These are phyloP conservation scores for Talinum fruticosum DNA, from an alignment of 148 eudicot species.

Conservation along the genomic window DNA sequence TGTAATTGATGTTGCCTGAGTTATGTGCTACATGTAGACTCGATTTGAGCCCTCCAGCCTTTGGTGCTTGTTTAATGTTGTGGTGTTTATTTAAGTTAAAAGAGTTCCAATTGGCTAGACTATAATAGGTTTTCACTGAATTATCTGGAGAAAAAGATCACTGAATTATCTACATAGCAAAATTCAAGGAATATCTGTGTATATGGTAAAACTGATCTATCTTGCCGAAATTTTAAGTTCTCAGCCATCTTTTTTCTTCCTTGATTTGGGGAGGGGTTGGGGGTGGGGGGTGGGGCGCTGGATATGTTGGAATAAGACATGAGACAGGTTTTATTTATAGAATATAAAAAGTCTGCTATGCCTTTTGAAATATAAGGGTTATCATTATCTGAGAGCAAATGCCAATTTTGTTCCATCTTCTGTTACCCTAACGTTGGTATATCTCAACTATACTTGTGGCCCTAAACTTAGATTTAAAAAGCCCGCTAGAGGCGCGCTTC, in stretches of 20 bases:
- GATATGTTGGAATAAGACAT: neutral
- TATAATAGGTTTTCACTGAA: too few species aligned
- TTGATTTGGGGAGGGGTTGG: neutral
- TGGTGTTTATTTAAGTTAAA: neutral
- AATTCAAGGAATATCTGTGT: neutral
- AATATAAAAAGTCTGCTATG: neutral
- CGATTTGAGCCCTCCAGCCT: neutral
- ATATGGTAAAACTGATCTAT: neutral
- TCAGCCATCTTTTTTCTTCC: neutral
- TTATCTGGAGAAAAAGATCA: too few species aligned
- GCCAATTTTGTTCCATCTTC: neutral
- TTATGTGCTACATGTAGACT: neutral
- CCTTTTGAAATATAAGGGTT: neutral
- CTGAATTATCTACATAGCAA: too few species aligned
- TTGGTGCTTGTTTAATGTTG: constrained; percentile 1
- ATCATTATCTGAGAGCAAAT: neutral
- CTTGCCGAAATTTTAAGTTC: neutral
- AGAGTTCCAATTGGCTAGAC: too few species aligned
- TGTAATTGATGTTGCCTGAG: neutral
- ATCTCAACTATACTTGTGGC: too few species aligned
- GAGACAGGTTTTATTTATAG: neutral
- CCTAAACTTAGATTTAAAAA: too few species aligned
- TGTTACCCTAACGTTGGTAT: neutral
- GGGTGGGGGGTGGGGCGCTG: neutral
- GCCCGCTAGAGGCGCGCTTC: too few species aligned